Evolutionary conservation across 164 flowering plant species (phyloP).

Genomic region (Berberis vulgaris): DNA sequence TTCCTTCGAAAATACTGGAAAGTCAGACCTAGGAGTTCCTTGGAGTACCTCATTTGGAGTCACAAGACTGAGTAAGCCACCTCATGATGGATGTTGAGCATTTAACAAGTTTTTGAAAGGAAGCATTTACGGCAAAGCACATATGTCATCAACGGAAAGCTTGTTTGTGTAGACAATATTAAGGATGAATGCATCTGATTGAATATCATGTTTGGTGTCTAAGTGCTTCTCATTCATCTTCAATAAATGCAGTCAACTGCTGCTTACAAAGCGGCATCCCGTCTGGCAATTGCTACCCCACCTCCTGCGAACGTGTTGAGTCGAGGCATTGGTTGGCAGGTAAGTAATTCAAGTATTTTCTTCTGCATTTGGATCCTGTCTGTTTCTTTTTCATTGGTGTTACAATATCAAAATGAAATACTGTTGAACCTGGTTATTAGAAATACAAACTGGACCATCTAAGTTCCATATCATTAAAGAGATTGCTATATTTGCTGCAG

Average conservation of each 20-base stretch:
- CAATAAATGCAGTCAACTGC: conserved; percentile 70
- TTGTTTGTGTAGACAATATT: neutral
- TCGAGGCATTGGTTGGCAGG: conserved; percentile 99
- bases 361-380: neutral
- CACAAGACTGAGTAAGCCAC: too few species aligned
- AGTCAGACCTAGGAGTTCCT: too few species aligned
- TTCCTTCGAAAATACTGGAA: too few species aligned
- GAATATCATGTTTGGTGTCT: neutral
- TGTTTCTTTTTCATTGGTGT: too few species aligned
- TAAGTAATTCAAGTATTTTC: conserved; percentile 13
- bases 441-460: too few species aligned
- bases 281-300: conserved; percentile 97
- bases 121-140: neutral
- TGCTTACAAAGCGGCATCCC: conserved; percentile 91
- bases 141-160: neutral
- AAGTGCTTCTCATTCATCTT: conserved; percentile 4
- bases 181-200: neutral
- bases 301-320: conserved; percentile 98
- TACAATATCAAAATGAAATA: too few species aligned
- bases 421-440: too few species aligned
- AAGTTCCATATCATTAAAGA: too few species aligned
- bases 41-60: too few species aligned
- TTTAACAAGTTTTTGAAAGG: too few species aligned
- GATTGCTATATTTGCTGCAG: too few species aligned
- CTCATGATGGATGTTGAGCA: too few species aligned